Base-by-base conservation (phyloP, 495 filamentous ascomycete species). In the Schizothecium vesticola region DNA sequence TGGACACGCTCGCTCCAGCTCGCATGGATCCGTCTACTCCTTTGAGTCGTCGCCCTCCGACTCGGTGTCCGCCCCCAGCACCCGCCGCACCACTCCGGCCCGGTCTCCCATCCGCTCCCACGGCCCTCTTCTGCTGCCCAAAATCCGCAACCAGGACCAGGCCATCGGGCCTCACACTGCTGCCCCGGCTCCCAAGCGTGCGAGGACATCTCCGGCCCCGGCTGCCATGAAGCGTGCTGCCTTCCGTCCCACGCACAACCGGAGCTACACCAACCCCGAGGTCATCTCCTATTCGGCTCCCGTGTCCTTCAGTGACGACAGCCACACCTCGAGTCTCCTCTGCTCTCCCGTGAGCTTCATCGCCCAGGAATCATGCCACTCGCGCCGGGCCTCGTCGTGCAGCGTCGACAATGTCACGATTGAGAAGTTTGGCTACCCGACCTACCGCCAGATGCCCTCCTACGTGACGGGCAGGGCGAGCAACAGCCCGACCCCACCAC, bases 71-170 rank as follows among this genome's bases (percentile, higher is more conserved):
- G 71, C 78, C 11, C 67, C 74, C 60, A 82, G 86, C 80, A 94
- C 92, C 25, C 81, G 84, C 67, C 80, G 85, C 66, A 94, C 91
- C 62, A 94, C 90, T 36, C 92, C 93, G 22, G 82, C 83, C 58
- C 80, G 86, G 66, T 91, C 90, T 26, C 93, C 93, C 65, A 87
- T 93, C 71, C 84, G 89, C 25, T 89, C 93, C 43, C 87, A 91
- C 82, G 93, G 92, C 13, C 92, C 92, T 36, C 81, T 91, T 28
- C 85, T 97, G 63, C 84, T 97, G 28, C 94, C 94, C 67, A 94
- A 91, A 83, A 92, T 96, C 79, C 86, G 93, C 60, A 86, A 86
- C 68, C 92, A 96, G 77, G 93, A 96, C 80, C 89, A 94, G 80
- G 82, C 88, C 63, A 85, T 93, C 67, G 75, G 73, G 51, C 77